Percentiles rank a stretch among this genome's conserved stretches.
Evolutionary conservation across 805 yeast genomes (phyloP).

Genomic region (Cephaloascus albidus): DNA sequence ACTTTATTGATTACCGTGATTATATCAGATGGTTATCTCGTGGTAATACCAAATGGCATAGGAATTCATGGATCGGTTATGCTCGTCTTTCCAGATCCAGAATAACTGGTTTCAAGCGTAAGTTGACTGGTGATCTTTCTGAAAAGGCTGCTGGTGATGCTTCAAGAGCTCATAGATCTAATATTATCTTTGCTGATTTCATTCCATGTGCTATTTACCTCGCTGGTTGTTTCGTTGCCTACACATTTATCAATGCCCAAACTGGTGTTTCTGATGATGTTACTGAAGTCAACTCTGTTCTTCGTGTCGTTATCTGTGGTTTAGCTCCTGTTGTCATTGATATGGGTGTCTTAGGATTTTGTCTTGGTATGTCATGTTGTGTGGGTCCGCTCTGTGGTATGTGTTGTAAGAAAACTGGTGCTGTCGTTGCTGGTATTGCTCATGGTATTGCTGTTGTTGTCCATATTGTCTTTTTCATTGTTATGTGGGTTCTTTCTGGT

Average conservation of each 20-base stretch:
- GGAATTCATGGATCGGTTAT: slow-evolving; percentile 84
- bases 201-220: slow-evolving; percentile 65
- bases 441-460: slow-evolving; percentile 90
- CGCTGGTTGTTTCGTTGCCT: slow-evolving; percentile 65
- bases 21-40: slow-evolving; percentile 86
- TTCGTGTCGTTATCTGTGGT: slow-evolving; percentile 71
- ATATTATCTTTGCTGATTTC: slow-evolving; percentile 73
- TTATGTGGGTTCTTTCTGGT: slow-evolving; percentile 95
- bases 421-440: slow-evolving; percentile 91
- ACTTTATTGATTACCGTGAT: slow-evolving; percentile 92
- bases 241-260: slow-evolving; percentile 76
- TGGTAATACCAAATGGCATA: slow-evolving; percentile 84
- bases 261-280: slow-evolving; percentile 56
- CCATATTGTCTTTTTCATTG: slow-evolving; percentile 81
- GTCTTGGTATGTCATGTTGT: slow-evolving; percentile 86
- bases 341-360: slow-evolving; percentile 72
- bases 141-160: slow-evolving; percentile 64
- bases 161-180: slow-evolving; percentile 69
- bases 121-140: slow-evolving; percentile 54
- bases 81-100: slow-evolving; percentile 75
- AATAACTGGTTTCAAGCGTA: slow-evolving; percentile 84
- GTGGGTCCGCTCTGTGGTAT: slow-evolving; percentile 92
- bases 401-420: slow-evolving; percentile 96
- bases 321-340: slow-evolving; percentile 88
- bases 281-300: slow-evolving; percentile 52